Evolutionary conservation across 768 basidiomycete species (phyloP), one percentile per base, ranked within the genome.

Genomic region (Tylopilus cervinicoccineus): DNA sequence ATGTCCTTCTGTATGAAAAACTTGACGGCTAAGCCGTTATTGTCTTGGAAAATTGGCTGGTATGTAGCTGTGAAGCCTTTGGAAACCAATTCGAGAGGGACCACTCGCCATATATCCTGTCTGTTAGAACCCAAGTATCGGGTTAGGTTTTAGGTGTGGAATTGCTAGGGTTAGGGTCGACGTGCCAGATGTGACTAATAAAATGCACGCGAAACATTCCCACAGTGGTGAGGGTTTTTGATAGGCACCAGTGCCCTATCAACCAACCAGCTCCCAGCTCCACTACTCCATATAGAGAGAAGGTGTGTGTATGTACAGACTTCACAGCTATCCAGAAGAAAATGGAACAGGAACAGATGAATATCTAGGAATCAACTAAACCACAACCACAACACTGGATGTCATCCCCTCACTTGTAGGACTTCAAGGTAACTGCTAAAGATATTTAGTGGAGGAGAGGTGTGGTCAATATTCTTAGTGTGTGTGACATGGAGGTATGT

Each of bases 1-100:
- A 91, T 72, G 63, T 90, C 87, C 59, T 86, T 88, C 61, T 90
- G 88, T 17, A 91, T 78, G 64, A 90, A 91, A 62, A 91, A 91
- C 60, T 90, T 91, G 74, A 88, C 68, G 3, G 86, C 77, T 43
- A 86, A 65, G 32, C 81, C 82, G 58, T 76, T 79, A 52, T 57
- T 64, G 56, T 86, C 86, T 63, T 87, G 84, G 48, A 89, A 89
- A 50, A 88, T 80, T 39, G 82, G 80, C 84, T 87, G 51, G 26
- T 2, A n/a, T 31, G 29, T 32, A 11, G 28, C 47, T 22, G 40
- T 48, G 46, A 57, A 40, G 31, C 29, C 36, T 33, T 45, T 10
- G 22, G 26, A 40, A 40, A 28, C 20, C 22, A 37, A 13, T 28
- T n/a, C 27, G 16, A 26, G 42, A 42, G 23, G 23, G 40, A 32